Conservation (phyloP, 2,329 filamentous ascomycete genomes). For the Venturia pyrina region DNA sequence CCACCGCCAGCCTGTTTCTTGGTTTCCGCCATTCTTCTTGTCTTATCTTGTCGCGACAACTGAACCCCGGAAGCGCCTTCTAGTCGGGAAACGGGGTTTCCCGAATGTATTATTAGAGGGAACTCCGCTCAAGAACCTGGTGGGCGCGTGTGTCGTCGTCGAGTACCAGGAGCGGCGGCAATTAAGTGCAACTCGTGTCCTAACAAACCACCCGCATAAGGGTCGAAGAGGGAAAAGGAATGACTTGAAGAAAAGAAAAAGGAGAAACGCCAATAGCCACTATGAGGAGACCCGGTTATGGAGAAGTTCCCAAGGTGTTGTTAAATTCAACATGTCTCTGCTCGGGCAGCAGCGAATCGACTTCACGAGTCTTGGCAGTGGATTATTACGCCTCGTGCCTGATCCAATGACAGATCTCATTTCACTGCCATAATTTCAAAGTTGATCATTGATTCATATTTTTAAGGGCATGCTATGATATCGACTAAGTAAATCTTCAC, state of each 20-base stretch:
- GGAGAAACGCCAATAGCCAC: constrained; percentile 1
- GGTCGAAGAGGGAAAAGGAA: background rate
- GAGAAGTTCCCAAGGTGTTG: background rate
- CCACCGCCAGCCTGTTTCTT: constrained; percentile 45
- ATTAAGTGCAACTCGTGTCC: constrained; percentile 4
- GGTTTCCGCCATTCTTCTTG: constrained; percentile 41
- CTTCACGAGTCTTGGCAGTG: background rate
- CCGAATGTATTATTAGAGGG: background rate
- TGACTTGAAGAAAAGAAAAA: background rate
- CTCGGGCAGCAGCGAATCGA: background rate
- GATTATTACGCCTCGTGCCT: background rate
- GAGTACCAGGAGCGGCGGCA: background rate
- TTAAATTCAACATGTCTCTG: background rate
- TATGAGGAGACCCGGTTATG: background rate
- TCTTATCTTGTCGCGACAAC: background rate
- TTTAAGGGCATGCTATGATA: background rate
- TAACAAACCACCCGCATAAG: background rate
- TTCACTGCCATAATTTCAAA: background rate
- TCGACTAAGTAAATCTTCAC: background rate
- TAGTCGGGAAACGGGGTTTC: background rate
- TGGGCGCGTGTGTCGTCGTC: background rate
- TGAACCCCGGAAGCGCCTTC: background rate
- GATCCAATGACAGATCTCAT: background rate
- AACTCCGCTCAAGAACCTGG: constrained; percentile 9
- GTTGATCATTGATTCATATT: background rate